A percentile compares a stretch with the other conserved stretches of the same genome.
Evolutionary conservation across 1,284 basidiomycete species (phyloP).

Genomic region (Exsudoporus floridanus): DNA sequence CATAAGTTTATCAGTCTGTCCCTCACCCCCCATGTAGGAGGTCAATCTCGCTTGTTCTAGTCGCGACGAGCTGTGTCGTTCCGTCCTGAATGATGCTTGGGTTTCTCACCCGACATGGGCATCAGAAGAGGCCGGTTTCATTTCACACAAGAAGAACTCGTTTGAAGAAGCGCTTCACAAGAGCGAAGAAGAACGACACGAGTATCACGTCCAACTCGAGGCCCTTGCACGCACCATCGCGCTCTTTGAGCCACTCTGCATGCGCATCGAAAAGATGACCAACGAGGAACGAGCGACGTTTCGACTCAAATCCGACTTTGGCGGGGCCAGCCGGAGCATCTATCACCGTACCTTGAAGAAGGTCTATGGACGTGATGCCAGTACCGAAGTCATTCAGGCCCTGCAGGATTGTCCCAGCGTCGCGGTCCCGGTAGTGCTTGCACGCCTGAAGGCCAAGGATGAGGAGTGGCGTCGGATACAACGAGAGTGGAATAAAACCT

Average conservation of each 20-base stretch:
- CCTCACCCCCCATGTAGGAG: constrained; percentile 57
- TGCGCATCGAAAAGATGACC: constrained; percentile 87
- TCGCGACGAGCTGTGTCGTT: constrained; percentile 92
- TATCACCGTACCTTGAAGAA: constrained; percentile 96
- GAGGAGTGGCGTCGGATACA: constrained; percentile 97
- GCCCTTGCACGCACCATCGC: constrained; percentile 91
- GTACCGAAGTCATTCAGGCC: constrained; percentile 84
- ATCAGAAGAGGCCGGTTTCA: constrained; percentile 92
- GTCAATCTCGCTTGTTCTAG: constrained; percentile 90
- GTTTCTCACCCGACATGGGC: constrained; percentile 98
- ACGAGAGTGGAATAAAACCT: constrained; percentile 95
- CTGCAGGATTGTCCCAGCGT: constrained; percentile 91
- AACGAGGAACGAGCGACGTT: constrained; percentile 84
- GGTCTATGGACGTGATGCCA: constrained; percentile 86
- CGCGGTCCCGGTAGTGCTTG: constrained; percentile 90
- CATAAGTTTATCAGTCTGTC: background rate
- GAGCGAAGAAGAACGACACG: constrained; percentile 97
- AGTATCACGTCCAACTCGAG: constrained; percentile 97
- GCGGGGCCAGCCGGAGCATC: constrained; percentile 84
- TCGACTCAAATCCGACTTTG: constrained; percentile 86
- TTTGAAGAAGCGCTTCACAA: constrained; percentile 97
- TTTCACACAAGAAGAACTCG: constrained; percentile 95
- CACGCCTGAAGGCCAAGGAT: constrained; percentile 90
- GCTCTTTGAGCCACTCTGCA: constrained; percentile 86
- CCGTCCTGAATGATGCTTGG: constrained; percentile 95